These are phyloP conservation scores for Penicillium simplicissimum DNA, from an alignment of 495 filamentous ascomycete species.

Conservation along the genomic window DNA sequence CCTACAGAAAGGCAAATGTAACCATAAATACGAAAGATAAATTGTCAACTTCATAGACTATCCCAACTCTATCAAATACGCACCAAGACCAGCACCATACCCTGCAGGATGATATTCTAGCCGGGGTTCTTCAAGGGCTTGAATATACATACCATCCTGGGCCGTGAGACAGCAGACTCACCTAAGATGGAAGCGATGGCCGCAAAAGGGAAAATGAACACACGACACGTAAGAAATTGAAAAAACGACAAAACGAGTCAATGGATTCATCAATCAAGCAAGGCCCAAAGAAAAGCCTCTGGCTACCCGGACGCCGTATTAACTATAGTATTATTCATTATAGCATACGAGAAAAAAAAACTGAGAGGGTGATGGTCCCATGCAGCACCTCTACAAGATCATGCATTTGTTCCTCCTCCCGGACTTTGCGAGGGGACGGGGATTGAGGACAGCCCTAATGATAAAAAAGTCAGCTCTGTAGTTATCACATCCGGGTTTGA, in stretches of 20 bases:
- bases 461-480: background rate
- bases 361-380: constrained; percentile 13
- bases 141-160: background rate
- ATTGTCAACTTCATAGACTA: background rate
- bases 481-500: background rate
- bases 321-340: constrained; percentile 47
- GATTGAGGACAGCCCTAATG: constrained; percentile 77
- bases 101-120: background rate
- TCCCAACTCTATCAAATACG: background rate
- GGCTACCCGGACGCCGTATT: constrained; percentile 48
- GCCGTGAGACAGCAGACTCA: background rate
- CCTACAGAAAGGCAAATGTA: background rate
- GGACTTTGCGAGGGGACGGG: constrained; percentile 62
- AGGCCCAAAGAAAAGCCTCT: constrained; percentile 25
- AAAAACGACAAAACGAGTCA: constrained; percentile 25
- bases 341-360: constrained; percentile 33
- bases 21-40: background rate
- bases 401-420: constrained; percentile 70
- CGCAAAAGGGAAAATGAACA: background rate
- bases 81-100: background rate
- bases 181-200: background rate
- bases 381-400: constrained; percentile 61
- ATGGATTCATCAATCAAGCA: constrained; percentile 35
- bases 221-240: constrained; percentile 1
- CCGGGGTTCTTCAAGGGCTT: background rate